These are phyloP conservation scores for Bjerkandera adusta DNA, from an alignment of 1,284 basidiomycete species.

Conservation along the genomic window DNA sequence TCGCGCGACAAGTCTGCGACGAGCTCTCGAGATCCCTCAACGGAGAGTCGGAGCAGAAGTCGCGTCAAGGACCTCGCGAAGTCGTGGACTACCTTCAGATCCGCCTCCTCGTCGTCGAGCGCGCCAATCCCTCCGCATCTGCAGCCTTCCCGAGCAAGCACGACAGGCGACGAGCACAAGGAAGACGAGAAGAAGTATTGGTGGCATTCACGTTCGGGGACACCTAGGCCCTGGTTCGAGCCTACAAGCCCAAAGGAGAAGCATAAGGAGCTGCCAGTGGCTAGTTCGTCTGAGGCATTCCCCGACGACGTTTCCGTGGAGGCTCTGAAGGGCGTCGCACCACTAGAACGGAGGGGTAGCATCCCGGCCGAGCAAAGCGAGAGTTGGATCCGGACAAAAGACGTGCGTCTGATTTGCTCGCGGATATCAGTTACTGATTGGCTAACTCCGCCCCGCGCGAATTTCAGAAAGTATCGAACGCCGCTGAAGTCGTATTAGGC, in stretches of 20 bases:
- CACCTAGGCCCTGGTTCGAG: constrained; percentile 33
- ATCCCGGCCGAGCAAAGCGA: constrained; percentile 50
- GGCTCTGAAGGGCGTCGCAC: no score
- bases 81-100: constrained; percentile 16
- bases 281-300: no score
- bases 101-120: constrained; percentile 20
- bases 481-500: constrained; percentile 17
- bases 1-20: neutral
- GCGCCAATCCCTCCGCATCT: constrained; percentile 15
- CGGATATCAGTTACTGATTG: neutral
- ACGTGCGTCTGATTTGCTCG: constrained; percentile 34
- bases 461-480: constrained; percentile 37
- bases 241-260: no score
- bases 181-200: constrained; percentile 18
- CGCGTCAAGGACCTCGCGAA: constrained; percentile 21
- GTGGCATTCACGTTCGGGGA: constrained; percentile 29
- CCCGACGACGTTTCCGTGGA: no score
- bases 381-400: constrained; percentile 43
- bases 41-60: constrained; percentile 21
- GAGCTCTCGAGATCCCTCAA: neutral
- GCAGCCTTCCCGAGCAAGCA: neutral
- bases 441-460: neutral
- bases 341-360: constrained; percentile 30
- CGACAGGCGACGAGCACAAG: neutral
- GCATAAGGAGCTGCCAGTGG: no score